Evolutionary conservation across 1,284 basidiomycete species (phyloP).

Genomic region (Pterulicium gracile): DNA sequence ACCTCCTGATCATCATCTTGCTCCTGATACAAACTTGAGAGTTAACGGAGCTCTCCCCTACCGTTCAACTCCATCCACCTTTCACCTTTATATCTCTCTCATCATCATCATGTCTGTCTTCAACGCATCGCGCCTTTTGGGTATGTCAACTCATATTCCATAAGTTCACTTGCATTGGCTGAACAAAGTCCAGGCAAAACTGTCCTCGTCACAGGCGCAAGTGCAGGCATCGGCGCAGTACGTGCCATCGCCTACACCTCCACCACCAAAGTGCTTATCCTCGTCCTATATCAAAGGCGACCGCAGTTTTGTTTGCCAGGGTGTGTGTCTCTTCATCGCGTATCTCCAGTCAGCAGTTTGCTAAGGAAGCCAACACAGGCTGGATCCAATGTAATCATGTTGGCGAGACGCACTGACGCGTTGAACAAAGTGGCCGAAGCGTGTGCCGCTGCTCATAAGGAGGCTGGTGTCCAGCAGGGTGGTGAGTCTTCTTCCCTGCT

Average conservation of each 20-base stretch:
- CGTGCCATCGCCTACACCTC: constrained; percentile 10
- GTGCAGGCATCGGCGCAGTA: constrained; percentile 48
- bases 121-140: constrained; percentile 59
- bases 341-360: too few species aligned
- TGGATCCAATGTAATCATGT: constrained; percentile 68
- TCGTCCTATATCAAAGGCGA: constrained; percentile 38
- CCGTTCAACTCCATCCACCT: constrained; percentile 5
- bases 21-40: too few species aligned
- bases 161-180: too few species aligned
- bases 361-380: constrained; percentile 30
- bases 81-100: constrained; percentile 7
- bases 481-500: constrained; percentile 47
- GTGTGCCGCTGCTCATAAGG: constrained; percentile 61
- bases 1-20: too few species aligned
- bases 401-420: constrained; percentile 58
- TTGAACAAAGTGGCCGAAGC: constrained; percentile 54
- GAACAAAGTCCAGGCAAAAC: constrained; percentile 58
- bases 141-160: too few species aligned
- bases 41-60: too few species aligned
- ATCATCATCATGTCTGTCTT: constrained; percentile 58
- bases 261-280: constrained; percentile 3
- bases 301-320: constrained; percentile 78
- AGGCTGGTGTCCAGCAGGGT: constrained; percentile 58
- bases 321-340: too few species aligned
- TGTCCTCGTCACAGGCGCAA: constrained; percentile 77